Percentiles rank a stretch among this genome's conserved stretches.
Evolutionary conservation across 2,329 filamentous ascomycete species (phyloP).

Genomic region (Ophiocordyceps australis): DNA sequence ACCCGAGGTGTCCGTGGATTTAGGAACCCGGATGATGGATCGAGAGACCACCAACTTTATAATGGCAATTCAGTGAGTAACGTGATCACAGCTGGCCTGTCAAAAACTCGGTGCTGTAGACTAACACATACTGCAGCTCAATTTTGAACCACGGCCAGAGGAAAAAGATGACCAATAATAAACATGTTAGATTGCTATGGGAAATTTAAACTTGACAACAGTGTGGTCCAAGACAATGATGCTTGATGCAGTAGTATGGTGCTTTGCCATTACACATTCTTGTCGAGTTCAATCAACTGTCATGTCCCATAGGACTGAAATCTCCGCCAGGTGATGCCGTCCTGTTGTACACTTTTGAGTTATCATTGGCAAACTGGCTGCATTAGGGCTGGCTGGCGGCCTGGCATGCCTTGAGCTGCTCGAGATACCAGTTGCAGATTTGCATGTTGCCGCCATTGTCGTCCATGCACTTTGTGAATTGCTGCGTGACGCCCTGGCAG

Average conservation of each 20-base stretch:
- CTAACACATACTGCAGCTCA: slow-evolving; percentile 27
- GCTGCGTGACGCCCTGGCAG: slow-evolving; percentile 63
- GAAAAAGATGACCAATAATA: slow-evolving; percentile 25
- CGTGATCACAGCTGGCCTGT: not conserved
- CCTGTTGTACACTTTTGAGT: slow-evolving; percentile 12
- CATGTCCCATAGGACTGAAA: not conserved
- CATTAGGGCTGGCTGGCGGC: slow-evolving; percentile 56
- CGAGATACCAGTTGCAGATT: slow-evolving; percentile 95
- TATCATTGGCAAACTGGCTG: too few species aligned
- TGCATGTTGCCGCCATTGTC: slow-evolving; percentile 86
- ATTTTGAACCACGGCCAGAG: slow-evolving; percentile 48
- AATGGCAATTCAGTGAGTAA: slow-evolving; percentile 71
- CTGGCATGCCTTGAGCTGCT: slow-evolving; percentile 89
- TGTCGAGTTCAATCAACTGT: not conserved
- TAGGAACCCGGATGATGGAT: slow-evolving; percentile 30
- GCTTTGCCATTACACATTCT: not conserved
- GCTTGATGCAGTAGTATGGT: slow-evolving; percentile 2
- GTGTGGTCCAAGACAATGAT: too few species aligned
- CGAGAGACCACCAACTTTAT: slow-evolving; percentile 55
- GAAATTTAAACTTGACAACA: too few species aligned
- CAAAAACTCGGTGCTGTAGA: not conserved
- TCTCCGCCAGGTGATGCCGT: not conserved
- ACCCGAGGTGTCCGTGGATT: slow-evolving; percentile 9
- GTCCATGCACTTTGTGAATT: slow-evolving; percentile 93
- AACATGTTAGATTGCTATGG: slow-evolving; percentile 1